Conservation (phyloP, 176 grass and related monocot genomes). For the Phyllostachys edulis region DNA sequence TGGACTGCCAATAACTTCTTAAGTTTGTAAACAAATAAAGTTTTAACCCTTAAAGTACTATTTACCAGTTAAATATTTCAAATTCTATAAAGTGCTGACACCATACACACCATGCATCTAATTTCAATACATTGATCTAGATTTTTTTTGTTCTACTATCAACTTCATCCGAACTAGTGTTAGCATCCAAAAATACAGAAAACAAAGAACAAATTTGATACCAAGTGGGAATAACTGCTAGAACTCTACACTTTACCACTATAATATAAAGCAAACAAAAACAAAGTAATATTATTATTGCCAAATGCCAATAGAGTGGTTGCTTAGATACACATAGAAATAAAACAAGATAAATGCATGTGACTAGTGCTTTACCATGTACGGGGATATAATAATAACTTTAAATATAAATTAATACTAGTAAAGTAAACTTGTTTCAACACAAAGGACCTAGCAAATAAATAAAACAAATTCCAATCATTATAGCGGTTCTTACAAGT, state of each 20-base stretch:
- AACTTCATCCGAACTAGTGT: not conserved
- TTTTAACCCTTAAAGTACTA: not conserved
- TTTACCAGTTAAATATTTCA: conserved; percentile 14
- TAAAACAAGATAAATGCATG: not conserved
- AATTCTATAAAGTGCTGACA: not conserved
- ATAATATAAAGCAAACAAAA: conserved; percentile 19
- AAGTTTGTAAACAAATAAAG: not conserved
- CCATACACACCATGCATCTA: conserved; percentile 1
- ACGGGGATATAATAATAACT: not conserved
- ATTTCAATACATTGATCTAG: conserved; percentile 1
- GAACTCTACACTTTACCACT: not conserved
- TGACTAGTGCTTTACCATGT: not conserved
- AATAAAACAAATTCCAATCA: not conserved
- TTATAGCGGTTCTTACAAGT: conserved; percentile 3
- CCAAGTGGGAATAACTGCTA: not conserved
- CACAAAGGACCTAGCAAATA: not conserved
- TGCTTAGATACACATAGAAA: not conserved
- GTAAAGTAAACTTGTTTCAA: not conserved
- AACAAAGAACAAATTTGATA: not conserved
- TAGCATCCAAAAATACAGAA: not conserved
- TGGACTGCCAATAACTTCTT: not conserved
- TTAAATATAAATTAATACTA: not conserved
- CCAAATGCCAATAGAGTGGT: not conserved
- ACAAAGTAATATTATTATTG: not conserved
- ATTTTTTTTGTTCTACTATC: not conserved